Conservation (phyloP, 2,329 filamentous ascomycete species). For the Onygenales sp. region DNA sequence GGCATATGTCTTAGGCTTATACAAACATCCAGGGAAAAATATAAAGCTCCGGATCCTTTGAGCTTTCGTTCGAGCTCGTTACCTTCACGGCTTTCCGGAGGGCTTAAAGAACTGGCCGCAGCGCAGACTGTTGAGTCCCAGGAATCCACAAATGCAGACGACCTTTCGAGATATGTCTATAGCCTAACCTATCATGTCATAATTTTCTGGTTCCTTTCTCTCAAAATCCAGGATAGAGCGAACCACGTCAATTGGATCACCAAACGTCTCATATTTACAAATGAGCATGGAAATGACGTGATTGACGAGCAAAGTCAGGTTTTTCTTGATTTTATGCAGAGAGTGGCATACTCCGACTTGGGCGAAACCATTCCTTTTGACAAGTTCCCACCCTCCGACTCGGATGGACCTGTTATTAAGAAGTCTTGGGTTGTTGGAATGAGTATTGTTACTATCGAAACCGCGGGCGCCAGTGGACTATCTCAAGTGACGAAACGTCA, state of each 20-base stretch:
- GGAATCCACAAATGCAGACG: conserved; percentile 49
- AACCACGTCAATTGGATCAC: conserved; percentile 86
- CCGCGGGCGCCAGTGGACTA: conserved; percentile 36
- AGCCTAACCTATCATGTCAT: conserved; percentile 91
- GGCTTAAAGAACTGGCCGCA: conserved; percentile 32
- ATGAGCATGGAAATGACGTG: conserved; percentile 62
- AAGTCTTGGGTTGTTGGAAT: conserved; percentile 44
- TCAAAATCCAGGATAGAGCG: conserved; percentile 74
- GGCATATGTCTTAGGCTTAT: conserved; percentile 91
- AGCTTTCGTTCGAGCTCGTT: conserved; percentile 24
- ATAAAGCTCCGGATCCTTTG: conserved; percentile 23
- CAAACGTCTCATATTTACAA: conserved; percentile 68
- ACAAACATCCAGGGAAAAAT: conserved; percentile 67
- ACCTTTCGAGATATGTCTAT: conserved; percentile 87
- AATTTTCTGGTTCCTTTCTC: conserved; percentile 88
- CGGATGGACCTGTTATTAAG: conserved; percentile 32
- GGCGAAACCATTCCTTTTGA: conserved; percentile 52
- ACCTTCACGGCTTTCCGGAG: conserved; percentile 33
- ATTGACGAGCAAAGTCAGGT: conserved; percentile 90
- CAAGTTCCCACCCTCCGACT: conserved; percentile 30
- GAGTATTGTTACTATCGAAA: conserved; percentile 43
- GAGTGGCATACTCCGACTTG: conserved; percentile 74
- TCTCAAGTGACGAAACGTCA: conserved; percentile 43
- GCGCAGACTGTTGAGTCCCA: conserved; percentile 18
- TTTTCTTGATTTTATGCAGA: conserved; percentile 89